These are phyloP conservation scores for Sporothrix variecibatus DNA, from an alignment of 2,329 filamentous ascomycete species.

Conservation along the genomic window DNA sequence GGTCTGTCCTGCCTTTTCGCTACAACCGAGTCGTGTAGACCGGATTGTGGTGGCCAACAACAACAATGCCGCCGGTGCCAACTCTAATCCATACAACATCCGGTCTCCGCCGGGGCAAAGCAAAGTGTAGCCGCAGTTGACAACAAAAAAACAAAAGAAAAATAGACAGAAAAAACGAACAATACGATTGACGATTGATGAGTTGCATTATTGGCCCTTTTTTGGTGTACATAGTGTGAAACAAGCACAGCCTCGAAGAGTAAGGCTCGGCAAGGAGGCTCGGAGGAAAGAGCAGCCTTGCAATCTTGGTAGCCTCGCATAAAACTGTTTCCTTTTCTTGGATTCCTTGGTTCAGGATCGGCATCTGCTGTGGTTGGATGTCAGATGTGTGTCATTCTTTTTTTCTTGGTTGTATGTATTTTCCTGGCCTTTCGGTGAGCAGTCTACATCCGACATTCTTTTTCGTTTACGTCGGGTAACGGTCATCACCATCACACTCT, in stretches of 20 bases:
- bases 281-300: too few relatives aligned
- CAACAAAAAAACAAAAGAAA: neutral
- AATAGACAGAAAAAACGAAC: neutral
- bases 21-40: conserved; percentile 81
- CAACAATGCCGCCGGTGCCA: neutral
- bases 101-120: conserved; percentile 54
- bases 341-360: neutral
- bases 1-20: conserved; percentile 86
- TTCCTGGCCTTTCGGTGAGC: neutral
- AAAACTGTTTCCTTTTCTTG: neutral
- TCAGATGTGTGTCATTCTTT: neutral
- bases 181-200: conserved; percentile 1
- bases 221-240: neutral
- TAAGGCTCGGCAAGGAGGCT: neutral
- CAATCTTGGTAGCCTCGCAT: conserved; percentile 10
- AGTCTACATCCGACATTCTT: neutral
- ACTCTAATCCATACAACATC: conserved; percentile 46
- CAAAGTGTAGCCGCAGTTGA: neutral
- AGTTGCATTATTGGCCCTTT: neutral
- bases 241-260: neutral
- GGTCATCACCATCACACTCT: neutral
- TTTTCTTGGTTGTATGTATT: neutral
- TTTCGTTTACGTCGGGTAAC: neutral
- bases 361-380: neutral
- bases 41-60: conserved; percentile 47